Percentiles rank a stretch among this genome's conserved stretches.
Evolutionary conservation across 169 alveolate species (phyloP).

Genomic region (Toxoplasma gondii): DNA sequence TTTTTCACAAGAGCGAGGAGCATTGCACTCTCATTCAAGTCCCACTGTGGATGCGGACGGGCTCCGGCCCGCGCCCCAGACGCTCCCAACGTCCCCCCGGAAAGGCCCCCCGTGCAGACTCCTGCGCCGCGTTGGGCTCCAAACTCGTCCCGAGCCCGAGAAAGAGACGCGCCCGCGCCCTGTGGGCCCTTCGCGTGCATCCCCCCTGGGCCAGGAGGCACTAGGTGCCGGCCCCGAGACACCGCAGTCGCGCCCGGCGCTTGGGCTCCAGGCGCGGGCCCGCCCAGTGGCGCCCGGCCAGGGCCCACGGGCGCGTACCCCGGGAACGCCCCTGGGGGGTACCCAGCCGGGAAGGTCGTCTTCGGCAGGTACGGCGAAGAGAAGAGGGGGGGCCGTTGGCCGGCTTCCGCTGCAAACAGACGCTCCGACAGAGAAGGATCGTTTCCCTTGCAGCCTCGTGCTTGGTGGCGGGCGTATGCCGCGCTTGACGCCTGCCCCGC

Average conservation of each 20-base stretch:
- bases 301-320: background rate
- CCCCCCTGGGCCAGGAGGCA: background rate
- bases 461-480: background rate
- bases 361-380: background rate
- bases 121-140: background rate
- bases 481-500: background rate
- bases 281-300: background rate
- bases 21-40: conserved; percentile 5
- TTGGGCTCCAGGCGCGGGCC: background rate
- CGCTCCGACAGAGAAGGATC: background rate
- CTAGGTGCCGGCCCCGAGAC: background rate
- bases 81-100: background rate
- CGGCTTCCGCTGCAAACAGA: background rate
- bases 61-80: background rate
- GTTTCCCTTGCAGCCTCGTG: background rate
- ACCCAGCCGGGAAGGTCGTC: background rate
- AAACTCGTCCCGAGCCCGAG: background rate
- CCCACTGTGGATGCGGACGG: background rate
- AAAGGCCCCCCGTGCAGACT: background rate
- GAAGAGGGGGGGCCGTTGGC: background rate
- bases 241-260: background rate
- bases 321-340: background rate
- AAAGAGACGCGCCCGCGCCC: background rate
- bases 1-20: background rate
- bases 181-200: background rate